Evolutionary conservation across 2,329 filamentous ascomycete species (phyloP), one percentile per base, ranked within the genome.

Genomic region (Beauveria australis): DNA sequence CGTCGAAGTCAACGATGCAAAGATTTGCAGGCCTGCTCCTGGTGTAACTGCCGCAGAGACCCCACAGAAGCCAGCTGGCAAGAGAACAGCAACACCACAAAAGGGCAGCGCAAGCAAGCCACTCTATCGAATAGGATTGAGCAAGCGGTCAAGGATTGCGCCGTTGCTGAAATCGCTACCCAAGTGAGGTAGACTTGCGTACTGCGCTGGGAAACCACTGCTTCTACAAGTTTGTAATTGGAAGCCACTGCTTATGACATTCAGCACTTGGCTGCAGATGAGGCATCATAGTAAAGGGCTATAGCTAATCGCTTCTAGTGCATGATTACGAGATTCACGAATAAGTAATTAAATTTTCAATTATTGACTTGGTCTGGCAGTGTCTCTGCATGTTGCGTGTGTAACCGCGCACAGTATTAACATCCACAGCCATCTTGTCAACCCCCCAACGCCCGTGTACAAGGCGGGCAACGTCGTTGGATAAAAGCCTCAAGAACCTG

Each of bases 71-170:
- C 52, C 22, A 37, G 10, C 41, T 44, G 43, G n/a, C 14, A 54
- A 59, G 41, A 18, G 30, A 26, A 56, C 16, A 33, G n/a, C 18
- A 26, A 62, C 46, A 22, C 40, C 33, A 52, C 60, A 52, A 26
- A 33, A 2, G 8, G 44, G 49, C n/a, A 62, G 54, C 10, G 37
- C 46, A 6, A 64, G 66, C 16, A 79, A 77, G 63, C 78, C 78
- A 18, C 64, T 75, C 18, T 80, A 78, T 63, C 74, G 80, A 18
- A 79, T 83, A 59, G 80, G 80, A 3, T 68, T 82, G 64, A 82
- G 80, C 71, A 81, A 76, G 68, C 74, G 69, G 66, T 75, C 75
- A 19, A 73, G 77, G 61, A 81, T 83, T 62, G 78, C 80, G 41
- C 79, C 80, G 30, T 67, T 83, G 58, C 70, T 83, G 28, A 82